Evolutionary conservation across 2,329 filamentous ascomycete species (phyloP).

Genomic region (Microdochium bolleyi): DNA sequence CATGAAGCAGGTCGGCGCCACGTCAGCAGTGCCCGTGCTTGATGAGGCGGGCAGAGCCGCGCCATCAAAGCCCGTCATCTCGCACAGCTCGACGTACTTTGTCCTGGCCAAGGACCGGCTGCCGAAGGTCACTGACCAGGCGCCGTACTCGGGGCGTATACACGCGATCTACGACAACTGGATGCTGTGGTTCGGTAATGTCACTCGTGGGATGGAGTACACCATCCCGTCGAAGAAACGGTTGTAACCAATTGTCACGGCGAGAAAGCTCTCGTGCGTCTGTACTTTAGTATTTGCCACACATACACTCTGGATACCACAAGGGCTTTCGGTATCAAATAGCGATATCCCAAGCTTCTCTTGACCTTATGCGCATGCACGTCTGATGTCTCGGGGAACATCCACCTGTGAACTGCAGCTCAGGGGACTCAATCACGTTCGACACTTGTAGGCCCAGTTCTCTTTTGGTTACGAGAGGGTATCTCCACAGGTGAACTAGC

Average conservation of each 20-base stretch:
- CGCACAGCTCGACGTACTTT: conserved; percentile 11
- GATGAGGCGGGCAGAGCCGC: conserved; percentile 25
- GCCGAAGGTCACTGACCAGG: conserved; percentile 10
- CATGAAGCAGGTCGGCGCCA: conserved; percentile 35
- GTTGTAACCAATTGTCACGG: conserved; percentile 3
- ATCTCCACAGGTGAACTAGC: too few relatives aligned
- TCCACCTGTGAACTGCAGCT: too few relatives aligned
- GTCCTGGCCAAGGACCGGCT: conserved; percentile 9
- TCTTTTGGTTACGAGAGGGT: too few relatives aligned
- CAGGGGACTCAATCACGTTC: too few relatives aligned
- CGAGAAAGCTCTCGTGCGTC: too few relatives aligned
- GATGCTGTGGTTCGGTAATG: conserved; percentile 14
- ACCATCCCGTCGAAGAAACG: conserved; percentile 9
- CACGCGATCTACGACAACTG: conserved; percentile 10
- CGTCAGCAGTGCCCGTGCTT: conserved; percentile 34
- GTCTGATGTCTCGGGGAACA: too few relatives aligned
- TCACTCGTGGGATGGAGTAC: conserved; percentile 12
- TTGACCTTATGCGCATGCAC: too few relatives aligned
- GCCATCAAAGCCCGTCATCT: conserved; percentile 11
- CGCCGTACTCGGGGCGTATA: conserved; percentile 14
- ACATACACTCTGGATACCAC: too few relatives aligned
- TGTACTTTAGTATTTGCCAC: too few relatives aligned
- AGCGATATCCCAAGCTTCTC: too few relatives aligned
- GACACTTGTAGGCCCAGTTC: too few relatives aligned
- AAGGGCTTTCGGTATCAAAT: too few relatives aligned